Percentiles rank a stretch among this genome's conserved stretches.
These are phyloP conservation scores for Suillus brevipes DNA, from an alignment of 768 basidiomycete species.

Conservation along the genomic window DNA sequence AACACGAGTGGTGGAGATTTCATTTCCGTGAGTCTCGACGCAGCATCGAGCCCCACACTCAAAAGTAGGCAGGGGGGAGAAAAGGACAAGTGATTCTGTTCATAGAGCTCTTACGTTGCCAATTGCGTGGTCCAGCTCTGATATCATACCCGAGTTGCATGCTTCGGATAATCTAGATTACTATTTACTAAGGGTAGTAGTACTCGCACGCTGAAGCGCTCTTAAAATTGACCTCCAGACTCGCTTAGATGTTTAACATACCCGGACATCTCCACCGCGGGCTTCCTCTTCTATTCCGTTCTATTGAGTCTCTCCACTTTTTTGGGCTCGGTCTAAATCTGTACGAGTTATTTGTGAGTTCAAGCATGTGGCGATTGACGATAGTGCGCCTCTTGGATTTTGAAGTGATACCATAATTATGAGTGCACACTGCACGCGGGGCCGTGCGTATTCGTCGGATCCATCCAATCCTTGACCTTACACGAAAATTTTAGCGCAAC, in stretches of 20 bases:
- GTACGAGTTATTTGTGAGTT: neutral
- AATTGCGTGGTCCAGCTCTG: neutral
- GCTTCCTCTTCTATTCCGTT: neutral
- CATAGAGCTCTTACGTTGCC: too few species aligned
- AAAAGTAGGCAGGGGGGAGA: neutral
- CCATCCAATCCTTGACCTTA: neutral
- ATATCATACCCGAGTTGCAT: neutral
- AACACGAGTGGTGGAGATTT: neutral
- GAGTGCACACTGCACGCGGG: too few species aligned
- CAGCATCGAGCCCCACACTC: neutral
- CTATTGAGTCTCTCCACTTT: neutral
- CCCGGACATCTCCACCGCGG: constrained; percentile 1
- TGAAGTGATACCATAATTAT: neutral
- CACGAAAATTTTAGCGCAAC: neutral
- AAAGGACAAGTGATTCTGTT: neutral
- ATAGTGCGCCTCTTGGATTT: neutral
- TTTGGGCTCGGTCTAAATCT: neutral
- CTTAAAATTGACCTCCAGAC: neutral
- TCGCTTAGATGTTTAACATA: neutral
- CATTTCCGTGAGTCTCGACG: neutral
- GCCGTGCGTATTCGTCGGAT: neutral
- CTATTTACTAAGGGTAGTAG: neutral
- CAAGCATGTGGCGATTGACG: neutral
- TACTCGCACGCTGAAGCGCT: neutral
- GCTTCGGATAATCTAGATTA: neutral